Evolutionary conservation across 345 rosid genomes (phyloP).

Genomic region (Eucalyptus coolabah): DNA sequence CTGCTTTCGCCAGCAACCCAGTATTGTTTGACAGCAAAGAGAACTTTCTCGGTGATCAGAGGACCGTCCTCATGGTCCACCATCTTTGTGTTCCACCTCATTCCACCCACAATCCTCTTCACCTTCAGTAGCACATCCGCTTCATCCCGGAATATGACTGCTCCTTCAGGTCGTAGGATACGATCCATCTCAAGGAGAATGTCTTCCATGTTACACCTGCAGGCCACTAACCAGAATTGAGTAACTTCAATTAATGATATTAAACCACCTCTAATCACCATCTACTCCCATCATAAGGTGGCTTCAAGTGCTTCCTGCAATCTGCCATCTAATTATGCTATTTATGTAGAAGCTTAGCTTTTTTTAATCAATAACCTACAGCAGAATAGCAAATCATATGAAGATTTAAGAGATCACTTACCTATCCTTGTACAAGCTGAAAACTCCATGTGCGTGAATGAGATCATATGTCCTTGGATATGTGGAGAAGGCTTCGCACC

Average conservation of each 20-base stretch:
- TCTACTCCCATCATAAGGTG: neutral
- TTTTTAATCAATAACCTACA: neutral
- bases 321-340: neutral
- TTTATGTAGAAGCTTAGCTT: neutral
- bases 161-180: constrained; percentile 63
- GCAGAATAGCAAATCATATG: neutral
- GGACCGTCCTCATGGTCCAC: constrained; percentile 72
- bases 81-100: constrained; percentile 56
- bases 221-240: neutral
- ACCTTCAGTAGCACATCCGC: constrained; percentile 32
- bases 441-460: constrained; percentile 46
- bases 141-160: constrained; percentile 45
- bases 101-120: constrained; percentile 23
- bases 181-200: constrained; percentile 67
- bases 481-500: constrained; percentile 78
- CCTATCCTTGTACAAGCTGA: constrained; percentile 54
- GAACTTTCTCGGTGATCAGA: constrained; percentile 40
- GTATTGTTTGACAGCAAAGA: constrained; percentile 44
- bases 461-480: constrained; percentile 73
- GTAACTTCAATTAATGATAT: neutral
- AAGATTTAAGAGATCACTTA: constrained; percentile 1
- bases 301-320: neutral
- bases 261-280: neutral
- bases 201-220: constrained; percentile 43
- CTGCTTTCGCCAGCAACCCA: constrained; percentile 45